Conservation (phyloP, 805 yeast species). For the Candida xyloterini region DNA sequence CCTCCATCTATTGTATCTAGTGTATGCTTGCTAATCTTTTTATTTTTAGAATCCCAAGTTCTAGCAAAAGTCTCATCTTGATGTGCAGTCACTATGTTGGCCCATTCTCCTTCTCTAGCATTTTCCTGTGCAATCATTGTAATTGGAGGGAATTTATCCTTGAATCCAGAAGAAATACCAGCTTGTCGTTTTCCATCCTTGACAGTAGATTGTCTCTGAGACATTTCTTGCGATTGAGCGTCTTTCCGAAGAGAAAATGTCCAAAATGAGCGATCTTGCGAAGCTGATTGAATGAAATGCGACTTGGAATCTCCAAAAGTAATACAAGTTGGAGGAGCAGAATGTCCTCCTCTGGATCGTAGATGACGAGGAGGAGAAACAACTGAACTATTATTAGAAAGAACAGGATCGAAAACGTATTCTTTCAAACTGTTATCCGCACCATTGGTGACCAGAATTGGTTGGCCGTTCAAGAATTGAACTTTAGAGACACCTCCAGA, state of each 20-base stretch:
- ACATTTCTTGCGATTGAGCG: conserved; percentile 91
- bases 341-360: conserved; percentile 96
- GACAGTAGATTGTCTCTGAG: conserved; percentile 58
- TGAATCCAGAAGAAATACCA: conserved; percentile 51
- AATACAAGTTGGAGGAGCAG: conserved; percentile 79
- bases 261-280: conserved; percentile 87
- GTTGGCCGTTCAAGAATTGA: conserved; percentile 83
- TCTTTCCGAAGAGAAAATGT: conserved; percentile 89
- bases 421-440: conserved; percentile 89
- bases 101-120: conserved; percentile 88
- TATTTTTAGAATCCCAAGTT: conserved; percentile 82
- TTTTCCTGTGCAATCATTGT: conserved; percentile 66
- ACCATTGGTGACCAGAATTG: conserved; percentile 84
- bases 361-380: conserved; percentile 87
- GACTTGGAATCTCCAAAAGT: conserved; percentile 71
- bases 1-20: conserved; percentile 78
- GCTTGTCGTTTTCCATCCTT: conserved; percentile 49
- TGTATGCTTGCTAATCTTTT: conserved; percentile 73
- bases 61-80: conserved; percentile 79
- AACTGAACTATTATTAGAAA: conserved; percentile 61
- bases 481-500: conserved; percentile 77
- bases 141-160: conserved; percentile 77
- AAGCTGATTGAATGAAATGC: conserved; percentile 82
- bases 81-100: conserved; percentile 85
- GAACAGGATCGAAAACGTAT: conserved; percentile 88